Evolutionary conservation across 1,284 basidiomycete species (phyloP), one percentile per base, ranked within the genome.

Genomic region (Ceratobasidium sp.): DNA sequence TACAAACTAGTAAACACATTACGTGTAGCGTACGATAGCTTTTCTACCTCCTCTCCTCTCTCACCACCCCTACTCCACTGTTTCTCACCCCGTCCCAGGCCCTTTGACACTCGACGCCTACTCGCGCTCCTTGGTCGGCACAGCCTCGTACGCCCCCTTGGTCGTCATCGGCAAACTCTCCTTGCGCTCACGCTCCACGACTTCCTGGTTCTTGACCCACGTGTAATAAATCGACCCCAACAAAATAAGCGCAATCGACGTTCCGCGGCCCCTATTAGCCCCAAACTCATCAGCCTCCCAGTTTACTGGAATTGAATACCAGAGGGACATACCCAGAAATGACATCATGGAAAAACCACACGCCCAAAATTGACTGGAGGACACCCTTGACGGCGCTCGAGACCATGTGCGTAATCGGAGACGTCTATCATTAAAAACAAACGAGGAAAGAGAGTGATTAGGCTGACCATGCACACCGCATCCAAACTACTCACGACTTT

Each of bases 341-440:
- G 68, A 89, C 75, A 55, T 94, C 92, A 25, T 80, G 74, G 80
- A 94, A 94, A 17, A 91, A 73, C 86, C 83, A 88, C 77, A 89
- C 82, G 31, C 87, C 90, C 17, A 94, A 82, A 52, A 92, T 76
- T 1, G 91, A 91, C 15, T 87, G 89, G 0, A 91, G 86, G 29
- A 94, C 92, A 29, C 91, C 91, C 49, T 88, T 88, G 31, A 91
- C 89, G 50, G 92, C 92, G 17, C 91, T 92, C 8, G 91, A 93
- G 40, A 94, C 82, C 93, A 94, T 94, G 78, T 95, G 93, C 1
- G 93, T 93, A 76, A 94, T 92, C n/a, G 93, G 93, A 1, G 92
- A 94, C 3, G 93, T 94, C 62, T 67, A 67, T 13, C 15, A 50
- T 29, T 7, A 38, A 27, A 31, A 27, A 35, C 47, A 20, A 34